Conservation (phyloP, 2,329 filamentous ascomycete genomes). For the Pseudogymnoascus sp. region DNA sequence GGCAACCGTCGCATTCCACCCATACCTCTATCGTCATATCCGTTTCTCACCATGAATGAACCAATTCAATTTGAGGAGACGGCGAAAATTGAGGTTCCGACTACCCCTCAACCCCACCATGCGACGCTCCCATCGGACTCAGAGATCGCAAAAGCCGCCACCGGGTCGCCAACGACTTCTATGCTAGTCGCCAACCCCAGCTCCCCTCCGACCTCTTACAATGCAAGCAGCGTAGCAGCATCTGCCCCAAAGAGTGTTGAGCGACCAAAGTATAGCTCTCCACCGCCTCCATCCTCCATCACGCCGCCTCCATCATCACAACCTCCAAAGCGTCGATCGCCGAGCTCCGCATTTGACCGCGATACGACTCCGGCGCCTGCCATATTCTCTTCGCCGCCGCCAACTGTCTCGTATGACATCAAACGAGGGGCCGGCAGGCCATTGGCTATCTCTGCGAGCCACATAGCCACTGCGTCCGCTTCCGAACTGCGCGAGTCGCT, state of each 20-base stretch:
- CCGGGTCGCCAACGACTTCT: neutral
- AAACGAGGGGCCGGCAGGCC: conserved; percentile 16
- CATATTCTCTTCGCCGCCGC: conserved; percentile 24
- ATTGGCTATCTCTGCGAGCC: conserved; percentile 29
- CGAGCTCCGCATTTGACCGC: conserved; percentile 7
- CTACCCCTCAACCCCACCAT: conserved; percentile 11
- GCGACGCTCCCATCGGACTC: conserved; percentile 11
- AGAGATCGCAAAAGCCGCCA: neutral
- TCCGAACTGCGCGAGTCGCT: conserved; percentile 52
- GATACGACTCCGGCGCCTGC: conserved; percentile 17
- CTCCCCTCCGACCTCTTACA: conserved; percentile 27
- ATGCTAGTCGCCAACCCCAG: conserved; percentile 16
- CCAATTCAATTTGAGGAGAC: neutral
- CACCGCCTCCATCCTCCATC: conserved; percentile 38
- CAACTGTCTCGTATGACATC: conserved; percentile 20
- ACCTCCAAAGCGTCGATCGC: conserved; percentile 28
- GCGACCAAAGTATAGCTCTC: conserved; percentile 27
- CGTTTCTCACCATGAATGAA: neutral
- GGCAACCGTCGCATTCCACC: neutral
- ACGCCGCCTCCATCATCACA: conserved; percentile 58
- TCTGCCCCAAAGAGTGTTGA: conserved; percentile 18
- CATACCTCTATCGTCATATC: neutral
- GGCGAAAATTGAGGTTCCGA: conserved; percentile 8
- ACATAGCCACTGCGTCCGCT: conserved; percentile 44
- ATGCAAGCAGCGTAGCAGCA: conserved; percentile 21